These are phyloP conservation scores for Umbellularia californica DNA, from an alignment of 164 flowering plant species.

Conservation along the genomic window DNA sequence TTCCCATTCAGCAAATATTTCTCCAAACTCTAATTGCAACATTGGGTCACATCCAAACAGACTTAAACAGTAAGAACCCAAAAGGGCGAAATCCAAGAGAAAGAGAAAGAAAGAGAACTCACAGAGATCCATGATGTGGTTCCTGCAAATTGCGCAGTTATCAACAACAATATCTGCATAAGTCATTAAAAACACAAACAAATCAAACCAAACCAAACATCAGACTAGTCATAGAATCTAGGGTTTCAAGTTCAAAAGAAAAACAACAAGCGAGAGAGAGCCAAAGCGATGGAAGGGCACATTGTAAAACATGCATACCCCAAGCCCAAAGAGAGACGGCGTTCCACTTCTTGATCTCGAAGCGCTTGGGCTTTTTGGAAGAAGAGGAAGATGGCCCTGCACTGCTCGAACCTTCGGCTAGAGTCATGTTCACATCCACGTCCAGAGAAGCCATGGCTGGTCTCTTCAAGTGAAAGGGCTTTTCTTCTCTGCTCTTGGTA, in stretches of 20 bases:
- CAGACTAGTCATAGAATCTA: not conserved
- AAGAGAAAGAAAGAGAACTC: constrained; percentile 19
- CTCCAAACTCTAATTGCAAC: too few species aligned
- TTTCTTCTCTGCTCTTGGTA: not conserved
- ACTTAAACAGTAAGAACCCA: not conserved
- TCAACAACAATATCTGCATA: constrained; percentile 75
- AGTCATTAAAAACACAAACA: not conserved
- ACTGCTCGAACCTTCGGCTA: constrained; percentile 31
- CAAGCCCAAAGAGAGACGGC: constrained; percentile 88
- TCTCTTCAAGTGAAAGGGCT: not conserved
- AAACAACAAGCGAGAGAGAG: not conserved
- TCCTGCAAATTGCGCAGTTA: constrained; percentile 81
- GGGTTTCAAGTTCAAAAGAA: not conserved
- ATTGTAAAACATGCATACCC: constrained; percentile 34
- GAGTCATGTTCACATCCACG: constrained; percentile 36
- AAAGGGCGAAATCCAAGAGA: not conserved
- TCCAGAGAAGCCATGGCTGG: constrained; percentile 32
- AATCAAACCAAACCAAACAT: not conserved
- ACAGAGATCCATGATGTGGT: constrained; percentile 95
- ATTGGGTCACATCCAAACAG: not conserved
- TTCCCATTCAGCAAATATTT: too few species aligned
- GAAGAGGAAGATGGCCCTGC: constrained; percentile 32
- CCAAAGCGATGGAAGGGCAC: not conserved
- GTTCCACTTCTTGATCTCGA: constrained; percentile 89
- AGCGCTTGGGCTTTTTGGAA: constrained; percentile 57